phyloP scores from a whole-genome alignment of 2,329 filamentous ascomycete species.

The Paecilomyces dactylethromorphus region DNA sequence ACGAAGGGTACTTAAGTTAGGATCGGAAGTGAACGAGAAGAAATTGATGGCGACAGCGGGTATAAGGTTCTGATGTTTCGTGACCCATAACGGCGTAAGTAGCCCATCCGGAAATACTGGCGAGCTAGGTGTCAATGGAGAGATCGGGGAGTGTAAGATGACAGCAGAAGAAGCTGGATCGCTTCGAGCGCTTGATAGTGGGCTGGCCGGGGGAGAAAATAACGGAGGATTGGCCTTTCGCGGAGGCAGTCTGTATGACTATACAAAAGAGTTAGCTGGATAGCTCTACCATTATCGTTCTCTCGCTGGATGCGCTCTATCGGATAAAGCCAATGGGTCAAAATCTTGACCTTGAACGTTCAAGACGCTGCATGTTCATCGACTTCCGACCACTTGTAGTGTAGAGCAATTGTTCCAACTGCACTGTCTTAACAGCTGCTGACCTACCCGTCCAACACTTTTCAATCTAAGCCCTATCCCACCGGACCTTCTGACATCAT shows the following conservation, averaged over 20 bases:
- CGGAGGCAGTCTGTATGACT: slow-evolving; percentile 52
- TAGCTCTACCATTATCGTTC: slow-evolving; percentile 1
- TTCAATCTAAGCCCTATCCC: slow-evolving; percentile 60
- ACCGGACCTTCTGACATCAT: slow-evolving; percentile 43
- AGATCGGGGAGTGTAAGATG: slow-evolving; percentile 83
- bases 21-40: slow-evolving; percentile 68
- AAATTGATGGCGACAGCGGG: slow-evolving; percentile 77
- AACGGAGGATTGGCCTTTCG: slow-evolving; percentile 56
- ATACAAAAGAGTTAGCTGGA: slow-evolving; percentile 13
- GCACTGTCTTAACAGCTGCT: slow-evolving; percentile 21
- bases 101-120: slow-evolving; percentile 84
- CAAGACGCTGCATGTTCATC: background rate
- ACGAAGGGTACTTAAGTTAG: slow-evolving; percentile 66
- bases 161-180: slow-evolving; percentile 12
- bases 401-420: slow-evolving; percentile 11
- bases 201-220: slow-evolving; percentile 41
- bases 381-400: background rate
- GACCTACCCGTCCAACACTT: slow-evolving; percentile 73
- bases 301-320: background rate
- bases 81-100: slow-evolving; percentile 73
- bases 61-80: slow-evolving; percentile 79
- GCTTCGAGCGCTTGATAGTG: slow-evolving; percentile 28
- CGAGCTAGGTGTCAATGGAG: slow-evolving; percentile 78
- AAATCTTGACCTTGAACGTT: background rate
- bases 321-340: background rate